Percentiles rank a stretch among this genome's conserved stretches.
phyloP scores from a whole-genome alignment of 2,329 filamentous ascomycete species.

The Paraphoma sp. region DNA sequence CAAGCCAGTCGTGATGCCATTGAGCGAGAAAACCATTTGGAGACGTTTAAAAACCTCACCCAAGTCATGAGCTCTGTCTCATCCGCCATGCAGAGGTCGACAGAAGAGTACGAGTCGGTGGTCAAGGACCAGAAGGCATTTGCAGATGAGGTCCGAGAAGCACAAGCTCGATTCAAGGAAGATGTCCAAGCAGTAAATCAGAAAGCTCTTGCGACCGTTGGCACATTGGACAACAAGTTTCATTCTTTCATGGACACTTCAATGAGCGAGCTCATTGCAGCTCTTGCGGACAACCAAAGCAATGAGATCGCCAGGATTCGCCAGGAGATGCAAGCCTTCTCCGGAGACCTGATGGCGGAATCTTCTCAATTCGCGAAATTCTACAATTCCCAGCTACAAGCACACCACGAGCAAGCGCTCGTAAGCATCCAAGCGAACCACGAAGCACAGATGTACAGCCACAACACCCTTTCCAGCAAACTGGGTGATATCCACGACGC shows the following conservation, averaged over 20 bases:
- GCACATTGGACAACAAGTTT: slow-evolving; percentile 24
- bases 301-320: slow-evolving; percentile 20
- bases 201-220: slow-evolving; percentile 24
- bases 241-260: slow-evolving; percentile 26
- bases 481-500: slow-evolving; percentile 17
- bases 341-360: slow-evolving; percentile 23
- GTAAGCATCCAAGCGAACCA: slow-evolving; percentile 20
- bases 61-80: slow-evolving; percentile 33
- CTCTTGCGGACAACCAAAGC: slow-evolving; percentile 22
- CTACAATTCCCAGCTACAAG: slow-evolving; percentile 21
- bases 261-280: slow-evolving; percentile 23
- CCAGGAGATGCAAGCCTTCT: slow-evolving; percentile 27
- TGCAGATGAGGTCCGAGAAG: slow-evolving; percentile 23
- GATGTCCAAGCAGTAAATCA: slow-evolving; percentile 26
- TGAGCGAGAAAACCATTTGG: slow-evolving; percentile 58
- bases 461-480: slow-evolving; percentile 15
- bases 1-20: slow-evolving; percentile 65
- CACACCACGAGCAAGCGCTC: slow-evolving; percentile 21
- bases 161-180: slow-evolving; percentile 24
- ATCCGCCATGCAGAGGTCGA: slow-evolving; percentile 25
- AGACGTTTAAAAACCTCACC: slow-evolving; percentile 41
- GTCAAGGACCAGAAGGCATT: slow-evolving; percentile 32
- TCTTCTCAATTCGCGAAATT: slow-evolving; percentile 20
- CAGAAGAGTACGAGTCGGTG: slow-evolving; percentile 31
- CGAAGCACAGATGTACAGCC: slow-evolving; percentile 24